Evolutionary conservation across 2,329 filamentous ascomycete species (phyloP).

Genomic region (Biscogniauxia mediterranea): DNA sequence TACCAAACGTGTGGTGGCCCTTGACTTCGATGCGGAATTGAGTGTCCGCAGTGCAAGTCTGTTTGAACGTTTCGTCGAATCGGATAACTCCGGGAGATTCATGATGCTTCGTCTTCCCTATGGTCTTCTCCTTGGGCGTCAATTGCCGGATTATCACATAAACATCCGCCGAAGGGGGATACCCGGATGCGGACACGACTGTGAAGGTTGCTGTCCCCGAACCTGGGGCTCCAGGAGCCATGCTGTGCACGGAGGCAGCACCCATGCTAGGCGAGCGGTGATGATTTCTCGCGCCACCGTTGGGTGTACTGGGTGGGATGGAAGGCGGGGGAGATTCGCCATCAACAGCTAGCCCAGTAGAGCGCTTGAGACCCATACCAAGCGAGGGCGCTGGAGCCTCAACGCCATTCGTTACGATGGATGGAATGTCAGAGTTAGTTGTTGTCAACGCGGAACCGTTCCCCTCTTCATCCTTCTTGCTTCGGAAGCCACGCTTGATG

Average conservation of each 20-base stretch:
- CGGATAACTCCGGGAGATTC: constrained; percentile 68
- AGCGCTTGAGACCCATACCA: constrained; percentile 40
- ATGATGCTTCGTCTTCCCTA: constrained; percentile 91
- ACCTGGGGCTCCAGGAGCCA: constrained; percentile 58
- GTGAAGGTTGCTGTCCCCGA: constrained; percentile 77
- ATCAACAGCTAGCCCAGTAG: constrained; percentile 38
- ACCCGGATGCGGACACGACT: constrained; percentile 75
- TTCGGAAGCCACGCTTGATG: constrained; percentile 78
- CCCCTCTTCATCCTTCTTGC: constrained; percentile 62
- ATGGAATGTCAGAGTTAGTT: constrained; percentile 42
- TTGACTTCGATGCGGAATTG: constrained; percentile 86
- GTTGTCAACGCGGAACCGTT: constrained; percentile 43
- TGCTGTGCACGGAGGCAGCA: constrained; percentile 66
- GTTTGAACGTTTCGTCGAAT: constrained; percentile 78
- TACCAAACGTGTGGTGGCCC: constrained; percentile 80
- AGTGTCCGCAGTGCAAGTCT: constrained; percentile 74
- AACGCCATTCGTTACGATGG: constrained; percentile 43
- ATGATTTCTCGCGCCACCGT: constrained; percentile 38
- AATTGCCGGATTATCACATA: constrained; percentile 71
- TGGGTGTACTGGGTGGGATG: constrained; percentile 33
- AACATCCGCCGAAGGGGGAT: constrained; percentile 73
- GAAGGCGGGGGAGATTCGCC: constrained; percentile 26
- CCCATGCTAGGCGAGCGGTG: constrained; percentile 57
- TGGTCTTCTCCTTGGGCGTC: constrained; percentile 67
- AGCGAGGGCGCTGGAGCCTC: constrained; percentile 30